Conservation (phyloP, 768 basidiomycete genomes). For the Coprinopsis marcescibilis region DNA sequence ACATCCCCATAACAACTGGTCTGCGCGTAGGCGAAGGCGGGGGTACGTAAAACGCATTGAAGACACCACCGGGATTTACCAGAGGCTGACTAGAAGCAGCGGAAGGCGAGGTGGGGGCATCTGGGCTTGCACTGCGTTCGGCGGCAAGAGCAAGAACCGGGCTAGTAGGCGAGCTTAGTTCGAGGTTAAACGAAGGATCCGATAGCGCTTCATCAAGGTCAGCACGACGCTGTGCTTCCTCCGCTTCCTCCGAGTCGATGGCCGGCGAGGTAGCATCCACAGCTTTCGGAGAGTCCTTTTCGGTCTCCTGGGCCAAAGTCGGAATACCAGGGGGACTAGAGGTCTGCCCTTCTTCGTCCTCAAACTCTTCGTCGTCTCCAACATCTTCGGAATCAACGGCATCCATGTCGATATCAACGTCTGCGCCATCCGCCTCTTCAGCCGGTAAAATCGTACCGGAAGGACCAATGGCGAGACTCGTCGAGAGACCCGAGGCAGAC, state of each 20-base stretch:
- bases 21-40: slow-evolving; percentile 1
- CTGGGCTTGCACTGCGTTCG: background rate
- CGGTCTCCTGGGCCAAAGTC: background rate
- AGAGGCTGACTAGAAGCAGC: background rate
- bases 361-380: background rate
- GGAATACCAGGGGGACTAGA: background rate
- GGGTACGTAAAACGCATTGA: slow-evolving; percentile 13
- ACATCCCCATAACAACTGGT: background rate
- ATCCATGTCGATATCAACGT: slow-evolving; percentile 9
- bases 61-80: slow-evolving; percentile 3
- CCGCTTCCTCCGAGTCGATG: background rate
- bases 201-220: slow-evolving; percentile 24
- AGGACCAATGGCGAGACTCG: background rate
- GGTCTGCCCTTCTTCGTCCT: background rate
- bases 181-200: slow-evolving; percentile 33
- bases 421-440: slow-evolving; percentile 23
- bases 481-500: background rate
- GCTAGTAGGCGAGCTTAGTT: slow-evolving; percentile 24
- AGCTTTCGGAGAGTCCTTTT: no score
- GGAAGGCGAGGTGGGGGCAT: slow-evolving; percentile 4
- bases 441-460: slow-evolving; percentile 8
- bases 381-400: slow-evolving; percentile 6
- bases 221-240: slow-evolving; percentile 1
- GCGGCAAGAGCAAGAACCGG: slow-evolving; percentile 4
- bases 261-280: no score